Evolutionary conservation across 129 eudicot genomes (phyloP), one percentile per base, ranked within the genome.

Genomic region (Centrapalus pauciflorus): DNA sequence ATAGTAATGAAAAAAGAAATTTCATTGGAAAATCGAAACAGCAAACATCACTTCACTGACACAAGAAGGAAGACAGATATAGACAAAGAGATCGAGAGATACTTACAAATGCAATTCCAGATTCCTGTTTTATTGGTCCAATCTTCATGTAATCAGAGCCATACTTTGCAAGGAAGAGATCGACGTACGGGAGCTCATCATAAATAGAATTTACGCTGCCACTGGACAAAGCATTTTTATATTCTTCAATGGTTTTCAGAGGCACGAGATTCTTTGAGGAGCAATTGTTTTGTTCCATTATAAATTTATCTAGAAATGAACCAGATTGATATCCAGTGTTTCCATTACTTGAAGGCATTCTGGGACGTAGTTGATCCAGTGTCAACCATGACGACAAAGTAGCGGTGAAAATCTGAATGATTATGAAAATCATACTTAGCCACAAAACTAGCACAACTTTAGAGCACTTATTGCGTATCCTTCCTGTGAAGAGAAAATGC

Each of bases 331-430:
- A 73, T 28, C 78, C 78, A 21, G 25, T 46, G 4, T 64, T 40
- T 1, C 64, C 78, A 20, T 9, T 40, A 35, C 32, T 14, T 12
- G 48, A 28, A 55, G 71, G 71, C 50, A 73, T 19, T 64, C 7
- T 64, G 3, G 78, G 71, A 38, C 19, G 27, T 28, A 73, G 35
- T 73, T 73, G 78, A 54, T 64, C 56, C 8, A 73, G 34, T 8
- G 78, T 73, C 27, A 64, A 64, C 78, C 78, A 64, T 19, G 78
- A 73, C 14, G 78, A 64, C 29, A 73, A 30, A 12, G 71, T 73
- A 19, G 72, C 72, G 0, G 77, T 73, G 49, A 35, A 73, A 13
- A 73, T 64, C 17, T 73, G 71, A 0, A 73, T 10, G 19, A 73
- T 26, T 26, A 73, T 73, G 64, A 73, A 73, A 10, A 63, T 38